Evolutionary conservation across 2,329 filamentous ascomycete species (phyloP).

Genomic region (Leptographium lundbergii): DNA sequence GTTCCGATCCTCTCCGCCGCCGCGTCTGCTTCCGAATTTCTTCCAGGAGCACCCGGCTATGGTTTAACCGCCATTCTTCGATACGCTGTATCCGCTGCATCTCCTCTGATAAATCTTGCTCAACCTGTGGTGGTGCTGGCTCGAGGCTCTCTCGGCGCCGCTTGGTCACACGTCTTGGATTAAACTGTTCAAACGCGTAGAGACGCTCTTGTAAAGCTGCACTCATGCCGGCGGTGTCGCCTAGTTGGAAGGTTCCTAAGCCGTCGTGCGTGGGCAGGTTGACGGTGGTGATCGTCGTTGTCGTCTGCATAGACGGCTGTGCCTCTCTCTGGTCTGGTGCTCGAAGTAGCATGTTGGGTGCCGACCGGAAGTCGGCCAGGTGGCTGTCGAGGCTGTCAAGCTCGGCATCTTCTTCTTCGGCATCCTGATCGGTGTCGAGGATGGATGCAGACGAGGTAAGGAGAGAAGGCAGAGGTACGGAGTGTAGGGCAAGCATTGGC

Average conservation of each 20-base stretch:
- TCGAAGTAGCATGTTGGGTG: slow-evolving; percentile 23
- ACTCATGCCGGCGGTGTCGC: slow-evolving; percentile 37
- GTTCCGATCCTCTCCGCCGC: slow-evolving; percentile 51
- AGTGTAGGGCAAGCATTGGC: slow-evolving; percentile 13
- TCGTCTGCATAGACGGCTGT: not conserved
- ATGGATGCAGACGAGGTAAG: slow-evolving; percentile 14
- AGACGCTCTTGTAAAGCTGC: slow-evolving; percentile 65
- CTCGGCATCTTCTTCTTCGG: slow-evolving; percentile 56
- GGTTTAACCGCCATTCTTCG: slow-evolving; percentile 83
- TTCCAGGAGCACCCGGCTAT: slow-evolving; percentile 72
- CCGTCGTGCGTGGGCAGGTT: slow-evolving; percentile 83
- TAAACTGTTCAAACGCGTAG: slow-evolving; percentile 80
- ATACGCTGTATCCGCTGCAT: slow-evolving; percentile 71
- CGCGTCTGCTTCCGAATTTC: slow-evolving; percentile 80
- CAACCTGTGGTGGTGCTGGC: slow-evolving; percentile 34
- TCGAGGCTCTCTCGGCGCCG: slow-evolving; percentile 41
- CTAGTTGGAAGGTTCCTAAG: slow-evolving; percentile 66
- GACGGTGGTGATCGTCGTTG: slow-evolving; percentile 2
- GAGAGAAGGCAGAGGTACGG: slow-evolving; percentile 16
- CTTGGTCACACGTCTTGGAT: slow-evolving; percentile 50
- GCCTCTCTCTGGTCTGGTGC: slow-evolving; percentile 20
- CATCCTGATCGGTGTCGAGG: slow-evolving; percentile 8
- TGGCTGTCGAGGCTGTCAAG: slow-evolving; percentile 90
- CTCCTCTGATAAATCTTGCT: slow-evolving; percentile 46
- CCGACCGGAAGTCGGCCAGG: slow-evolving; percentile 71